Evolutionary conservation across 495 filamentous ascomycete species (phyloP).

Genomic region (Pseudevernia furfuracea): DNA sequence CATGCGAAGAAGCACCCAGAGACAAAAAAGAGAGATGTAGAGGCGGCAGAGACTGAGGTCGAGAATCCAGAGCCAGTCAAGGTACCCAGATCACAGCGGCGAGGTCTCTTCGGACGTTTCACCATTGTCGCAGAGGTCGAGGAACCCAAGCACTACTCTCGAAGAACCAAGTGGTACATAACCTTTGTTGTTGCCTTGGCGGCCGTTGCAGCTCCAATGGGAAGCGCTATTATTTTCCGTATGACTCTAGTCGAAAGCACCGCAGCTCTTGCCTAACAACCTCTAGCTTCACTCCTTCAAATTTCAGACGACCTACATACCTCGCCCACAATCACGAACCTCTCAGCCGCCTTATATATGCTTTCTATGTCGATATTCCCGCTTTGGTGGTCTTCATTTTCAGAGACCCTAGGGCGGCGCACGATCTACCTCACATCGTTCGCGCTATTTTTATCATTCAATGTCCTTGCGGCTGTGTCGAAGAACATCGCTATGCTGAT

Average conservation of each 20-base stretch:
- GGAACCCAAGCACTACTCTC: constrained; percentile 62
- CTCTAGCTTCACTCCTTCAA: constrained; percentile 59
- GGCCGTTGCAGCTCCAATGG: constrained; percentile 71
- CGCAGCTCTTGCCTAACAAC: background rate
- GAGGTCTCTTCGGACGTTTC: constrained; percentile 68
- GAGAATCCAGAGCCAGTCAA: constrained; percentile 31
- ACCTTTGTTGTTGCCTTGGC: constrained; percentile 72
- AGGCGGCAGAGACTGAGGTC: background rate
- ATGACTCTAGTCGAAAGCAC: constrained; percentile 11
- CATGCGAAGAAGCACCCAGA: background rate
- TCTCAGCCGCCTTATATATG: constrained; percentile 85
- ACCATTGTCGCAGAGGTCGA: constrained; percentile 78
- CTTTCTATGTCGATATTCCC: constrained; percentile 84
- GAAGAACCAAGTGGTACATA: constrained; percentile 74
- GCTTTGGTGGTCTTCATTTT: constrained; percentile 91
- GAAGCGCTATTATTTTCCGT: constrained; percentile 80
- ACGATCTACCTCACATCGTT: constrained; percentile 85
- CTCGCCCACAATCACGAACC: constrained; percentile 65
- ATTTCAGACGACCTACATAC: constrained; percentile 59
- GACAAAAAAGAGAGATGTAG: background rate
- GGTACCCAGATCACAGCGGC: constrained; percentile 58
- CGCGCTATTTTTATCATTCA: constrained; percentile 69
- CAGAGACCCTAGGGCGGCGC: constrained; percentile 71
- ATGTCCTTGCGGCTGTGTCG: constrained; percentile 62
- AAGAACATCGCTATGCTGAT: constrained; percentile 78